Evolutionary conservation across 208 protist genomes (phyloP), one percentile per base, ranked within the genome.

Genomic region (Trypanosoma brucei): DNA sequence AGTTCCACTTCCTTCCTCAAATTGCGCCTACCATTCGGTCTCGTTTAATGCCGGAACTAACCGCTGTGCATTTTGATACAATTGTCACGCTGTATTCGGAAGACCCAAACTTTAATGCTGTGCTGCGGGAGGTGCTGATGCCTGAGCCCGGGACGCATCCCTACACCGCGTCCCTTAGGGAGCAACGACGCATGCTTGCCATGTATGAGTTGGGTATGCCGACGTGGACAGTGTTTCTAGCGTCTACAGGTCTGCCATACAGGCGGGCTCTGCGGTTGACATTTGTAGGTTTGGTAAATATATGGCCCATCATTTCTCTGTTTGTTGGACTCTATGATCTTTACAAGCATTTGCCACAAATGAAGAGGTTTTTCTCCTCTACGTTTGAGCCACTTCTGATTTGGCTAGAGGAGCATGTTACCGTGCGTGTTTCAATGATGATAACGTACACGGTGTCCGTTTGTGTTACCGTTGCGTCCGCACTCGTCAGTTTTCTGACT

Each of bases 151-250:
- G 76, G 39, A 81, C 80, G 11, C 75, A 83, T 55, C 75, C 88
- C 0, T 90, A 91, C 75, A 86, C 81, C 3, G 60, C 30, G 6
- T 83, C 63, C 31, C 58, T 73, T 11, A 61, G 51, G n/a, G 72
- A 76, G 50, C 88, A 91, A 75, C 75, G 75, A 44, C 79, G 84
- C 8, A 60, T 94, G 64, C 65, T 94, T 36, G 65, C 70, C 39
- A 80, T 88, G 74, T 83, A 86, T 51, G 88, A 94, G 71, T 64
- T 73, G 2, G 88, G 88, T 42, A 91, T 94, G 77, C 88, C 88
- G 7, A 46, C 84, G 9, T 94, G 88, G 84, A 65, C 77, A 4
- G 48, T 92, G 39, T 86, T 90, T 65, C 70, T 85, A 57, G 78
- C 70, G 53, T 78, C 79, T 22, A 72, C 71, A 49, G 75, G 80